Conservation (phyloP, 768 basidiomycete species). For the Arthromyces matolae region DNA sequence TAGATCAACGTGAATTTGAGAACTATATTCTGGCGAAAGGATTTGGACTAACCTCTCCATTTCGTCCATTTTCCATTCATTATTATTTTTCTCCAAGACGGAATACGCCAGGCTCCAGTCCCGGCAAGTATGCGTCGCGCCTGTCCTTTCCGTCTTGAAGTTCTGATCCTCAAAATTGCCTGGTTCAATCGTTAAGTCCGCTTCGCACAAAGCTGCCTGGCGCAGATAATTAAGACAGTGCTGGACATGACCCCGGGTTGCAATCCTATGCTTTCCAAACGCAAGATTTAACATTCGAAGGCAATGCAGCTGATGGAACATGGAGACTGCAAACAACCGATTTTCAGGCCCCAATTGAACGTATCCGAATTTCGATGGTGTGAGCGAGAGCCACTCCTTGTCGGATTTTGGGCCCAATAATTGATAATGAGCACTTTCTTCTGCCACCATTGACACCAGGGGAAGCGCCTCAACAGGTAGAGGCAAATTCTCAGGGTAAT, state of each 20-base stretch:
- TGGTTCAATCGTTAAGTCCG: constrained; percentile 38
- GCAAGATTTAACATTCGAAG: constrained; percentile 24
- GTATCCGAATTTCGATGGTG: constrained; percentile 17
- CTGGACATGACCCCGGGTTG: constrained; percentile 18
- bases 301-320: constrained; percentile 38
- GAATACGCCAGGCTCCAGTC: constrained; percentile 27
- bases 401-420: constrained; percentile 21
- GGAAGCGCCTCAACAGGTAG: background rate
- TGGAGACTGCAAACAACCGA: constrained; percentile 28
- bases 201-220: constrained; percentile 32
- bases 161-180: constrained; percentile 24
- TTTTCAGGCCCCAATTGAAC: constrained; percentile 22
- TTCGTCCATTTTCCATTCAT: constrained; percentile 9
- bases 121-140: constrained; percentile 26
- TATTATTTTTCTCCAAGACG: constrained; percentile 15
- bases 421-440: constrained; percentile 30
- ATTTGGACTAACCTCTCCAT: background rate
- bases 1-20: background rate
- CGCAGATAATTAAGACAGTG: constrained; percentile 42
- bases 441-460: constrained; percentile 16
- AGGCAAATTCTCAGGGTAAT: constrained; percentile 14
- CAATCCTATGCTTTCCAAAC: constrained; percentile 6
- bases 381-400: constrained; percentile 27
- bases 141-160: constrained; percentile 20
- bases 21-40: background rate